Conservation (phyloP, 164 flowering plant species). For the Nymphaea thermarum region DNA sequence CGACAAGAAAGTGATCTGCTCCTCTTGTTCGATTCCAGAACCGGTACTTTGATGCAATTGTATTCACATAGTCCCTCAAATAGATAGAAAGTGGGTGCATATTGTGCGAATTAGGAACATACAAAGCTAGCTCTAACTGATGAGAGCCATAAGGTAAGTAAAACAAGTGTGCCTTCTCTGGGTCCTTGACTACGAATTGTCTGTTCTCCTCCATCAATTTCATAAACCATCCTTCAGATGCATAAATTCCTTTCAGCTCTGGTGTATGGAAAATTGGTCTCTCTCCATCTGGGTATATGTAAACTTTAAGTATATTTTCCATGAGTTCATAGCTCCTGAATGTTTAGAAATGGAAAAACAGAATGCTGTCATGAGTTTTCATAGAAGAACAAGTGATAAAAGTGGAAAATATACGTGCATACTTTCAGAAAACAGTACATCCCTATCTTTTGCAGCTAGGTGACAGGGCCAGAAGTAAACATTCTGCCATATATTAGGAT, state of each 20-base stretch:
- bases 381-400: not conserved
- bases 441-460: no score
- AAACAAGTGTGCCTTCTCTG: slow-evolving; percentile 8
- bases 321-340: slow-evolving; percentile 11
- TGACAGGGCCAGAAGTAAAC: not conserved
- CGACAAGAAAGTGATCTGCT: slow-evolving; percentile 12
- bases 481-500: not conserved
- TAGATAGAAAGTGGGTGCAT: slow-evolving; percentile 10
- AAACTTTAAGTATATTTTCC: slow-evolving; percentile 8
- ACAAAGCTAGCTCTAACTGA: slow-evolving; percentile 13
- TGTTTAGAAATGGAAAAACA: not conserved
- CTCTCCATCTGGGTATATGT: slow-evolving; percentile 8
- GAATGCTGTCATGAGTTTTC: not conserved
- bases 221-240: slow-evolving; percentile 13
- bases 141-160: slow-evolving; percentile 13
- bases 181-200: slow-evolving; percentile 9
- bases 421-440: not conserved
- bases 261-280: slow-evolving; percentile 10
- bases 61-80: slow-evolving; percentile 3
- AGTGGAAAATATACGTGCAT: not conserved
- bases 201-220: slow-evolving; percentile 8
- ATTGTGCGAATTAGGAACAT: slow-evolving; percentile 10
- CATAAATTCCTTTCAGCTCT: slow-evolving; percentile 9
- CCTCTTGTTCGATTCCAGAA: slow-evolving; percentile 12
- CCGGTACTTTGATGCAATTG: slow-evolving; percentile 6